A percentile compares a stretch with the other conserved stretches of the same genome.
Conservation (phyloP, 768 basidiomycete genomes). For the Boletellus ananas region DNA sequence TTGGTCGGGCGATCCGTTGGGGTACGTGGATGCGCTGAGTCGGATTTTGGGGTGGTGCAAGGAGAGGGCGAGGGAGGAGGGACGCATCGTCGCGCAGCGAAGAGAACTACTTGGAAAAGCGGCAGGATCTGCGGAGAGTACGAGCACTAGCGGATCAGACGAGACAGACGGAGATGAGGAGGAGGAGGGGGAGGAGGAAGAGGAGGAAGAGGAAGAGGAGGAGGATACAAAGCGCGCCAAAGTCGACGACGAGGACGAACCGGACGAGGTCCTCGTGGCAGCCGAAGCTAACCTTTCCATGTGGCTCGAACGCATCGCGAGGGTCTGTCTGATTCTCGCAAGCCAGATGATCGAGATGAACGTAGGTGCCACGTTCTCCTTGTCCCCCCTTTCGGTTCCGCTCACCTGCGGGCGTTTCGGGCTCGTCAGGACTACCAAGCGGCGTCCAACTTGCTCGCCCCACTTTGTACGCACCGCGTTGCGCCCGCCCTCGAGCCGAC, state of each 20-base stretch:
- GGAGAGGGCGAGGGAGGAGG: constrained; percentile 39
- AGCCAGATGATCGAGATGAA: constrained; percentile 85
- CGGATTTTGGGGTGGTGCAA: constrained; percentile 63
- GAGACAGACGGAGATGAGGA: constrained; percentile 22
- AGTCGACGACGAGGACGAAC: constrained; percentile 2
- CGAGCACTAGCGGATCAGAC: neutral
- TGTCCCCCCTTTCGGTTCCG: neutral
- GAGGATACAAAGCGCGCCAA: neutral
- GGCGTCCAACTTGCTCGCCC: constrained; percentile 63
- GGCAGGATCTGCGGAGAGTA: neutral
- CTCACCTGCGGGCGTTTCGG: neutral
- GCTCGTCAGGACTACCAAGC: constrained; percentile 61
- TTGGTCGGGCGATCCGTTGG: constrained; percentile 79
- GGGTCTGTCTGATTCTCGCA: constrained; percentile 74
- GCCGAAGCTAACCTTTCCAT: constrained; percentile 45
- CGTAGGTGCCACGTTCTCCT: constrained; percentile 35
- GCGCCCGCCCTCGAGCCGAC: constrained; percentile 11
- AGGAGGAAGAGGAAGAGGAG: neutral
- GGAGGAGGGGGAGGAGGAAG: neutral
- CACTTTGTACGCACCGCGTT: constrained; percentile 48
- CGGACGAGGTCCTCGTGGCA: constrained; percentile 20
- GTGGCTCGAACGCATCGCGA: constrained; percentile 80
- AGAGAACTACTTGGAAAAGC: neutral
- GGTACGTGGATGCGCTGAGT: constrained; percentile 70
- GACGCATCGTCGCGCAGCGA: constrained; percentile 16